Base-by-base conservation (phyloP, 768 basidiomycete species). In the Lepiota venenata region DNA sequence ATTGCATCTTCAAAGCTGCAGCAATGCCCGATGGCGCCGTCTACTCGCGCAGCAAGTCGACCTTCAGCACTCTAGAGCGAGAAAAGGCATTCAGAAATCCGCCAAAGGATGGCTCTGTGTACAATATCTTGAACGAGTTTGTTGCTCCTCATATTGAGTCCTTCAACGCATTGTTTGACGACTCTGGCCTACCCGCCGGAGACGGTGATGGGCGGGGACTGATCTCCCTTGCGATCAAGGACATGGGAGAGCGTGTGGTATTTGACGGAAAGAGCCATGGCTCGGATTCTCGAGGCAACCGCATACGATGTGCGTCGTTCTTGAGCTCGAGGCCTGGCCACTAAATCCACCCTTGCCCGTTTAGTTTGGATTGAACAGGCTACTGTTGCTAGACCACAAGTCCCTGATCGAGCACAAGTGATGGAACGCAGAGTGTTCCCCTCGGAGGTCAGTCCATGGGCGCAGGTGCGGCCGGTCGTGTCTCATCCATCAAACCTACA, bases 161-260 rank as follows among this genome's bases (percentile, higher is more conserved):
- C 37, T 98, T 99, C 79, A 96, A 98, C 70, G 87, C 93, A 14
- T 80, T 99, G 22, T 95, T 98, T 68, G 95, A 98, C 64, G 93
- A 96, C 67, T 86, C 88, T 50, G 88, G 88, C n/a, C 67, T 90
- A 51, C 83, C 86, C 54, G 65, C 77, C 42, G 86, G 87, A 9
- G 85, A 87, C 61, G 85, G 85, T 12, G 83, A 91, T 52, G 91
- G 90, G 1, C 78, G 78, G 32, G 97, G 97, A 0, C 69, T 98
- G 9, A 66, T 99, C 7, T 83, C 82, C 46, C 71, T 92, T 1
- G 91, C 82, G 7, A 64, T 98, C 11, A 81, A 86, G 60, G 92
- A 98, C 58, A 88, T 98, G 37, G 88, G 88, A 0, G 85, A 90
- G 61, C 91, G 93, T 56, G 92, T 94, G n/a, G 87, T 94, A 2